phyloP scores from a whole-genome alignment of 148 eudicot species.

The Nyssa sinensis region DNA sequence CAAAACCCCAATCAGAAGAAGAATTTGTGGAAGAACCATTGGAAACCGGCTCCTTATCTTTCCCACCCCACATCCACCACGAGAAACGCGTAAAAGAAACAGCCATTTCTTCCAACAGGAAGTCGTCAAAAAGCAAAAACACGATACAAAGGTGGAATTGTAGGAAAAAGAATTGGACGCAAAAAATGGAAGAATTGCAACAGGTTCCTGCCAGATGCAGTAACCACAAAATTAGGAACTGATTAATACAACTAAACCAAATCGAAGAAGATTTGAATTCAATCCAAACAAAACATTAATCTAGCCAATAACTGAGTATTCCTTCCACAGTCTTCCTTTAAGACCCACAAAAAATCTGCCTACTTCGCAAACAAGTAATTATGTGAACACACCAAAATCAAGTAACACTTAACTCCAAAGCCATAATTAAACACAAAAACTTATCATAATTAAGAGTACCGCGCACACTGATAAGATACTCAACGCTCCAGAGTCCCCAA shows the following conservation, averaged over 20 bases:
- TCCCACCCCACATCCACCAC: slow-evolving; percentile 56
- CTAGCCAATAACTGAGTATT: neutral
- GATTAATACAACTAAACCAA: neutral
- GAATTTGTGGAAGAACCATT: slow-evolving; percentile 49
- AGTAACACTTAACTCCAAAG: slow-evolving; percentile 1
- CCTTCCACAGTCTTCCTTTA: neutral
- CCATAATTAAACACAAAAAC: neutral
- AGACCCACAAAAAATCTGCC: neutral
- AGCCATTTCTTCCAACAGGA: slow-evolving; percentile 38
- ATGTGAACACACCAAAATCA: neutral
- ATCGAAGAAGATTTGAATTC: neutral
- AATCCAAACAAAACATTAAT: neutral
- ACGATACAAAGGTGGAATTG: neutral
- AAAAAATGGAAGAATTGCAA: slow-evolving; percentile 4
- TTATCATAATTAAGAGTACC: neutral
- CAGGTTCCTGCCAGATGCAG: slow-evolving; percentile 19
- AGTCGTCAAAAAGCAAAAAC: neutral
- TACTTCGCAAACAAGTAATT: neutral
- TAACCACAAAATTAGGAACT: slow-evolving; percentile 1
- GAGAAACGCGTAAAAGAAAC: slow-evolving; percentile 48
- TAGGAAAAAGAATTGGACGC: neutral
- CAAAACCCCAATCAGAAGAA: slow-evolving; percentile 44
- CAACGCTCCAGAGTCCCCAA: neutral
- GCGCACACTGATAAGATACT: neutral
- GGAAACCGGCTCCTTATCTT: slow-evolving; percentile 37